These are phyloP conservation scores for Cordyceps cateniannulata DNA, from an alignment of 2,329 filamentous ascomycete genomes.

Conservation along the genomic window DNA sequence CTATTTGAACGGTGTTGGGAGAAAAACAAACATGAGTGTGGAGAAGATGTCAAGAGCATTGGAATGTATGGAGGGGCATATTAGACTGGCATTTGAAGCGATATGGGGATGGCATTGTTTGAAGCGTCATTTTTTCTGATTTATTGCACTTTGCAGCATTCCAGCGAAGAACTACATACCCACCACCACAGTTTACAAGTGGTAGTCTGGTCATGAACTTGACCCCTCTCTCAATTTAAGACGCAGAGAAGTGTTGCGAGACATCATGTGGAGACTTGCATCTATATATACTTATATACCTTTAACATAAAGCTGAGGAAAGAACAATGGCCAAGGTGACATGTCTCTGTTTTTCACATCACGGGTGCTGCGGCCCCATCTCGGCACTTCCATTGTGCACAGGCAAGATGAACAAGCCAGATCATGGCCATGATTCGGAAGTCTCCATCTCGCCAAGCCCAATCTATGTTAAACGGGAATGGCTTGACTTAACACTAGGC, in stretches of 20 bases:
- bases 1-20: constrained; percentile 9
- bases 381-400: too few relatives aligned
- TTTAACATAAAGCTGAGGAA: neutral
- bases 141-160: constrained; percentile 3
- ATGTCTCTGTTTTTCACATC: too few relatives aligned
- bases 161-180: constrained; percentile 5
- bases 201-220: neutral
- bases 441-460: constrained; percentile 1
- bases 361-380: too few relatives aligned
- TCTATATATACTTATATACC: neutral
- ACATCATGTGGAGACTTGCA: neutral
- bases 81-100: constrained; percentile 7
- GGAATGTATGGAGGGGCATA: neutral
- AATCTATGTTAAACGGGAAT: neutral
- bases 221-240: neutral
- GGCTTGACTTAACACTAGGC: neutral
- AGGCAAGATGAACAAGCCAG: neutral
- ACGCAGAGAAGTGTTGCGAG: neutral
- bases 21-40: constrained; percentile 8
- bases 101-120: neutral
- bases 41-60: neutral
- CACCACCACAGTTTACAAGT: neutral
- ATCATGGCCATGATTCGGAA: neutral
- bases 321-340: neutral
- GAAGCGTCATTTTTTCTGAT: constrained; percentile 1